Evolutionary conservation across 768 basidiomycete species (phyloP).

Genomic region (Podaxis pistillaris): DNA sequence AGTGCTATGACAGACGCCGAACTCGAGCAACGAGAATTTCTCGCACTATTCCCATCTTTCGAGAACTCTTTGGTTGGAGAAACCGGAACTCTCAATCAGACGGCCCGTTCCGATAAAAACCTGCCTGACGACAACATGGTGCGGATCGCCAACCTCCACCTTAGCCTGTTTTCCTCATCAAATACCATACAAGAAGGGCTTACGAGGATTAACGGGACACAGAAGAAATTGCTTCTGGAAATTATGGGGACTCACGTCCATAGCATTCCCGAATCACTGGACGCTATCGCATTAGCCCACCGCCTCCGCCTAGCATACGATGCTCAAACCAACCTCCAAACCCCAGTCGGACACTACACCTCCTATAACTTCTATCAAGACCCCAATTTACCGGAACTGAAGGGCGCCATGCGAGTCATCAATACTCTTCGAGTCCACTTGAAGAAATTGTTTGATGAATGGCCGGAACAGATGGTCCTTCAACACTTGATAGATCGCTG

Average conservation of each 20-base stretch:
- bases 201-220: not conserved
- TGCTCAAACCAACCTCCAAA: conserved; percentile 1
- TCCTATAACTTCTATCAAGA: conserved; percentile 77
- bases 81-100: conserved; percentile 13
- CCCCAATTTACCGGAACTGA: conserved; percentile 68
- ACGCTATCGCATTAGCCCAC: conserved; percentile 24
- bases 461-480: conserved; percentile 99
- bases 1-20: conserved; percentile 65
- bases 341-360: conserved; percentile 15
- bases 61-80: conserved; percentile 50
- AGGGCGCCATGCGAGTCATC: conserved; percentile 56
- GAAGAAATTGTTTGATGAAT: conserved; percentile 60
- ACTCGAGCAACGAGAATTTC: conserved; percentile 80
- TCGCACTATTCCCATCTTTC: conserved; percentile 82
- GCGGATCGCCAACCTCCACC: conserved; percentile 48
- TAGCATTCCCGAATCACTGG: conserved; percentile 42
- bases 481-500: conserved; percentile 78
- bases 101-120: conserved; percentile 20
- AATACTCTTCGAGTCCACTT: conserved; percentile 52
- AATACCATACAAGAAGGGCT: not conserved
- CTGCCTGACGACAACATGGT: conserved; percentile 34
- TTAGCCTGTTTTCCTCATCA: conserved; percentile 34
- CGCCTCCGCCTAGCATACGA: conserved; percentile 4
- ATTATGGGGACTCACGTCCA: not conserved
- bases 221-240: conserved; percentile 4